Evolutionary conservation across 331 rosid genomes (phyloP).

Genomic region (Malus hybrid): DNA sequence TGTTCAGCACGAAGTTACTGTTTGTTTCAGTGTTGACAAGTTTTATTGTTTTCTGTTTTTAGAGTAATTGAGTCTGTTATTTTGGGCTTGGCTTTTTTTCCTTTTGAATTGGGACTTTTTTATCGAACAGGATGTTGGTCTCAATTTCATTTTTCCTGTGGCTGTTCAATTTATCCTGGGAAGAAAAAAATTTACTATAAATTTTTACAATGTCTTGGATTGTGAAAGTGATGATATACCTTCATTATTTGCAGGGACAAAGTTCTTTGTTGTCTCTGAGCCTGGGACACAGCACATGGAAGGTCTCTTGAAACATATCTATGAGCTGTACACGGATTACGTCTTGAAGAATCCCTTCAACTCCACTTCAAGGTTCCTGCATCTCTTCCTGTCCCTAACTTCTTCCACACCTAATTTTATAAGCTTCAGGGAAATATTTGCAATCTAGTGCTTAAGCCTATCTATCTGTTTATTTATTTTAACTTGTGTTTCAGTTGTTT

Average conservation of each 20-base stretch:
- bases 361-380: too few species aligned
- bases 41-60: not conserved
- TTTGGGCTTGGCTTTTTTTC: not conserved
- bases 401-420: too few species aligned
- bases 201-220: not conserved
- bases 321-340: slow-evolving; percentile 71
- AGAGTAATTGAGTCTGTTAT: not conserved
- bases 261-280: slow-evolving; percentile 46
- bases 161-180: not conserved
- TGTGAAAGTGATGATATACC: not conserved
- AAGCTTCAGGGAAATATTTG: too few species aligned
- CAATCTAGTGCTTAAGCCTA: too few species aligned
- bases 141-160: not conserved
- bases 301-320: slow-evolving; percentile 43
- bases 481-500: too few species aligned
- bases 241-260: slow-evolving; percentile 53
- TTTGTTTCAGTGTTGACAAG: not conserved
- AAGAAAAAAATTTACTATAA: not conserved
- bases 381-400: too few species aligned
- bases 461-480: too few species aligned
- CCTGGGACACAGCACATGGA: slow-evolving; percentile 87
- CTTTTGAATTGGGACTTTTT: not conserved
- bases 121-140: not conserved
- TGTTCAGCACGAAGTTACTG: not conserved
- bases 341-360: slow-evolving; percentile 71